Evolutionary conservation across 1,284 basidiomycete species (phyloP).

Genomic region (Dichomitus squalens): DNA sequence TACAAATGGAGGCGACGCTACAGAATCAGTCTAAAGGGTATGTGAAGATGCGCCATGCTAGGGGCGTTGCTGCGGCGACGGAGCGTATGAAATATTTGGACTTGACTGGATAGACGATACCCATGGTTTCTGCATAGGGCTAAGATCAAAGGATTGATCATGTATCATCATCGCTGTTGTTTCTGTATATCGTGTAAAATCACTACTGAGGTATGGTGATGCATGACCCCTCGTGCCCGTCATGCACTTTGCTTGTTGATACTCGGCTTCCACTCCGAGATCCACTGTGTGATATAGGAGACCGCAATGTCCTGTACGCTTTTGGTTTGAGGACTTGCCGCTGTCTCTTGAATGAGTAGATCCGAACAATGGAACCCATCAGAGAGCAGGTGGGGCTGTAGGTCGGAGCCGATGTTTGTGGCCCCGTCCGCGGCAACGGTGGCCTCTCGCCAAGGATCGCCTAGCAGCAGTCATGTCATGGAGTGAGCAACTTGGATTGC

Average conservation of each 20-base stretch:
- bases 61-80: not conserved
- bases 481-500: too few relatives aligned
- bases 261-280: constrained; percentile 15
- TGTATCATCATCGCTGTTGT: too few relatives aligned
- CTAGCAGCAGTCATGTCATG: constrained; percentile 34
- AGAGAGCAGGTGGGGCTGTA: constrained; percentile 54
- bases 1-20: not conserved
- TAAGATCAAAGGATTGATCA: too few relatives aligned
- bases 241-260: too few relatives aligned
- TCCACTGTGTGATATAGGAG: constrained; percentile 20
- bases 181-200: too few relatives aligned
- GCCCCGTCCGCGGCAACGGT: constrained; percentile 58
- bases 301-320: constrained; percentile 51
- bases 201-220: too few relatives aligned
- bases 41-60: too few relatives aligned
- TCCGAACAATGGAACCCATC: constrained; percentile 71
- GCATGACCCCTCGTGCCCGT: too few relatives aligned
- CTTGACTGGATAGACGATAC: not conserved
- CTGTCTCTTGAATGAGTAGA: constrained; percentile 40
- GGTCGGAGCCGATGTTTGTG: constrained; percentile 44
- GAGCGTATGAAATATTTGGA: not conserved
- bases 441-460: constrained; percentile 69
- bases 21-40: not conserved
- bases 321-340: constrained; percentile 48
- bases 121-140: too few relatives aligned